These are phyloP conservation scores for Ophiosphaerella herpotricha DNA, from an alignment of 2,329 filamentous ascomycete genomes.

Conservation along the genomic window DNA sequence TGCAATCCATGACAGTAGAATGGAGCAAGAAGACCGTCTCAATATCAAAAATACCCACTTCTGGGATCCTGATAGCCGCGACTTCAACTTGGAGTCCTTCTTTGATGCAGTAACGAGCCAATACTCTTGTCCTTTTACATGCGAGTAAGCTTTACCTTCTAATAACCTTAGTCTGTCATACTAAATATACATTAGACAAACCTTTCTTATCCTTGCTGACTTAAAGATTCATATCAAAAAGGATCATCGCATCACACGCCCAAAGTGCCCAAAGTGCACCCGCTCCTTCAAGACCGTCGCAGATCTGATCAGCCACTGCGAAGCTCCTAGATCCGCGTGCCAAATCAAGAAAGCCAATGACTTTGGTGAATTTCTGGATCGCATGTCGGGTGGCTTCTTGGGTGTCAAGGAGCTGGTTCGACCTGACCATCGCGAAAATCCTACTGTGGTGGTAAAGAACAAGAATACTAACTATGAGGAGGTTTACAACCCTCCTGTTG, in stretches of 20 bases:
- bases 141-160: conserved; percentile 51
- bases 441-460: conserved; percentile 20
- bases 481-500: conserved; percentile 29
- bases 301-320: conserved; percentile 48
- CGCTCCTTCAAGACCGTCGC: conserved; percentile 47
- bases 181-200: conserved; percentile 25
- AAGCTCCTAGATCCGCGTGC: conserved; percentile 38
- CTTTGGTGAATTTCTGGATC: conserved; percentile 44
- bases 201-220: conserved; percentile 29
- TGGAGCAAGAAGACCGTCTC: conserved; percentile 32
- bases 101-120: conserved; percentile 48
- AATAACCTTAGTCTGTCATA: background rate
- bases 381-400: conserved; percentile 51
- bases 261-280: conserved; percentile 48
- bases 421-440: conserved; percentile 37
- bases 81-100: conserved; percentile 58
- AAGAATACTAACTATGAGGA: conserved; percentile 26
- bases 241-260: conserved; percentile 41
- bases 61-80: conserved; percentile 55
- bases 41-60: conserved; percentile 49
- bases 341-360: conserved; percentile 43
- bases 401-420: conserved; percentile 35
- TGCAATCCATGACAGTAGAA: conserved; percentile 28
- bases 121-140: conserved; percentile 62
- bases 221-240: conserved; percentile 45